These are phyloP conservation scores for Neckera pumila DNA, from an alignment of 225 moss, liverwort and hornwort species.

Conservation along the genomic window DNA sequence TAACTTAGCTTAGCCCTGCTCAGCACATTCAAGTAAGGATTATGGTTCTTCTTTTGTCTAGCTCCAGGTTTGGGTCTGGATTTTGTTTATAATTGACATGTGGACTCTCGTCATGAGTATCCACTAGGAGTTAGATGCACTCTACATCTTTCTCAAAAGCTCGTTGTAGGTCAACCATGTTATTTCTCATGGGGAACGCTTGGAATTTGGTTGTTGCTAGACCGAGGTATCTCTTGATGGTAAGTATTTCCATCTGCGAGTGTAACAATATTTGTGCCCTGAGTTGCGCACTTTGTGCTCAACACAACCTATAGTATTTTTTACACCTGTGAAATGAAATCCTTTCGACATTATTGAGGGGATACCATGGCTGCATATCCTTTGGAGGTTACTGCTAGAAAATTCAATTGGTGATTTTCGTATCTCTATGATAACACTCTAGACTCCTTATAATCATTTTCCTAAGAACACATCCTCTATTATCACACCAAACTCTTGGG, in stretches of 20 bases:
- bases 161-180: background rate
- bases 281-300: background rate
- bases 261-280: background rate
- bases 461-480: background rate
- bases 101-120: background rate
- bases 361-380: background rate
- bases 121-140: background rate
- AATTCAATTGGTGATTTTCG: background rate
- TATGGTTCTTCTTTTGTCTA: background rate
- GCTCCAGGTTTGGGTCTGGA: background rate
- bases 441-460: background rate
- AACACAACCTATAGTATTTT: background rate
- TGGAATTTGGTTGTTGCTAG: background rate
- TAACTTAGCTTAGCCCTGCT: background rate
- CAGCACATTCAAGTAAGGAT: background rate
- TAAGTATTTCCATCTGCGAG: background rate
- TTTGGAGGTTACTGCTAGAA: background rate
- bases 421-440: background rate
- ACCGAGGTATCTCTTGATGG: background rate
- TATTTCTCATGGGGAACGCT: background rate
- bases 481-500: background rate
- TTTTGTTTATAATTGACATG: constrained; percentile 6
- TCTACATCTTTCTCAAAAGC: background rate
- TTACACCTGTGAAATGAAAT: background rate
- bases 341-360: background rate